These are phyloP conservation scores for Neoascochyta sp. DNA, from an alignment of 2,329 filamentous ascomycete species.

Conservation along the genomic window DNA sequence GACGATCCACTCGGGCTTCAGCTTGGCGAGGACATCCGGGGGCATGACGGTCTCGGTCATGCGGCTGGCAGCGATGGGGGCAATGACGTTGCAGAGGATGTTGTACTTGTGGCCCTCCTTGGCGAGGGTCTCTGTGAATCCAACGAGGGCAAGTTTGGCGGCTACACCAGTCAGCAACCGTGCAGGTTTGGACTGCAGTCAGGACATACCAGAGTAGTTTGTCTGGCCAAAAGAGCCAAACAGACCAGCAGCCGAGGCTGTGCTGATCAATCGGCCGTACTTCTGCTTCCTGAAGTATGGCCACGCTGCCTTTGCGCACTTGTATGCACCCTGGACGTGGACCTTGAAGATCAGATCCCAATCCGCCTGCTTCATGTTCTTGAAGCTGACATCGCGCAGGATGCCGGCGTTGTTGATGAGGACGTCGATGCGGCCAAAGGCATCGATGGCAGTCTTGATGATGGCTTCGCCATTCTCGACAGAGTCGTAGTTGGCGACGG, in stretches of 20 bases:
- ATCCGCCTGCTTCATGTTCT: conserved; percentile 96
- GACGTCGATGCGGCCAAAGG: conserved; percentile 83
- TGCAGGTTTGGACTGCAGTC: not conserved
- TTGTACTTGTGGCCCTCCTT: conserved; percentile 99
- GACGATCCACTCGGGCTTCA: conserved; percentile 93
- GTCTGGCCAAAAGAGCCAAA: conserved; percentile 94
- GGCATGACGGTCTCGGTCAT: conserved; percentile 97
- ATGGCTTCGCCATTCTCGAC: conserved; percentile 93
- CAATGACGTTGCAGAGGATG: conserved; percentile 91
- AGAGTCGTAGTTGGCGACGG: conserved; percentile 94
- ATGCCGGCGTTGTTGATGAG: conserved; percentile 99
- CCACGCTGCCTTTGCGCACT: conserved; percentile 92
- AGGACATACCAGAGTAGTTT: conserved; percentile 74
- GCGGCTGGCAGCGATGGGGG: conserved; percentile 88
- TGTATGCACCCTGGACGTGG: conserved; percentile 91
- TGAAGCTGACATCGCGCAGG: conserved; percentile 91
- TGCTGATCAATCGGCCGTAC: conserved; percentile 95
- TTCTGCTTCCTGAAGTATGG: conserved; percentile 98
- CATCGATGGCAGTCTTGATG: conserved; percentile 80
- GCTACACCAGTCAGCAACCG: conserved; percentile 49
- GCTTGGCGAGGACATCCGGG: conserved; percentile 77
- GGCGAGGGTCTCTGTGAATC: conserved; percentile 95
- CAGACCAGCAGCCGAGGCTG: conserved; percentile 88
- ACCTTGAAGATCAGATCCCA: conserved; percentile 95
- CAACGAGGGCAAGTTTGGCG: conserved; percentile 91